Base-by-base conservation (phyloP, 768 basidiomycete genomes). In the Lactarius hengduanensis region DNA sequence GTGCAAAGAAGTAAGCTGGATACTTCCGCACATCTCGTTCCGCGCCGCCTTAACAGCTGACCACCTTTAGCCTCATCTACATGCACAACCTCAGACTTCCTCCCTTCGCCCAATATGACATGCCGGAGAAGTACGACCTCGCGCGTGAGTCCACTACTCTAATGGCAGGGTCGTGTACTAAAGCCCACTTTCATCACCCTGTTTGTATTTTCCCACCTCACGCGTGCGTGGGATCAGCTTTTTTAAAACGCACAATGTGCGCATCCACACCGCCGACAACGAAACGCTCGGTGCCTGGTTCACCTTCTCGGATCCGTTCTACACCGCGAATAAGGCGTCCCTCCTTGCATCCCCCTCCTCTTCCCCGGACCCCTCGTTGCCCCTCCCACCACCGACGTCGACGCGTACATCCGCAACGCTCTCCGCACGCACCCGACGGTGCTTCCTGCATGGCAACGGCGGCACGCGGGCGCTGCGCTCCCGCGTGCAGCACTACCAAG, bases 391-490 rank as follows among this genome's bases (percentile, higher is more conserved):
- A 8, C 56, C 1, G 45, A 47, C 4, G 55, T 78, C 20, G 75
- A 80, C 18, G 72, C 77, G 3, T 80, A 82, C 53, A 78, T 93
- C 41, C 73, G 80, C 18, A 69, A 78, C 22, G 89, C 92, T 1
- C 76, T 95, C 20, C 76, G 77, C 15, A 69, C 77, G 1, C 76
- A 82, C 32, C 93, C 93, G 0, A 95, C 90, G 0, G 79, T 96
- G n/a, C 80, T 96, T 91, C 77, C 80, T 96, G 53, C 96, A 98
- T 69, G 96, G 96, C 11, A 96, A 96, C 68, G 89, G 88, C 0
- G 95, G 81, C 0, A 94, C 91, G 0, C 85, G 96, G 18, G 91
- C 91, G 0, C 80, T 84, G 7, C 69, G 78, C 1, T 82, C 80
- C 50, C 89, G 96, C 13, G 80, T 95, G n/a, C 81, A 80, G 20